Evolutionary conservation across 257 asterid species (phyloP), one percentile per base, ranked within the genome.

Genomic region (Phtheirospermum japonicum): DNA sequence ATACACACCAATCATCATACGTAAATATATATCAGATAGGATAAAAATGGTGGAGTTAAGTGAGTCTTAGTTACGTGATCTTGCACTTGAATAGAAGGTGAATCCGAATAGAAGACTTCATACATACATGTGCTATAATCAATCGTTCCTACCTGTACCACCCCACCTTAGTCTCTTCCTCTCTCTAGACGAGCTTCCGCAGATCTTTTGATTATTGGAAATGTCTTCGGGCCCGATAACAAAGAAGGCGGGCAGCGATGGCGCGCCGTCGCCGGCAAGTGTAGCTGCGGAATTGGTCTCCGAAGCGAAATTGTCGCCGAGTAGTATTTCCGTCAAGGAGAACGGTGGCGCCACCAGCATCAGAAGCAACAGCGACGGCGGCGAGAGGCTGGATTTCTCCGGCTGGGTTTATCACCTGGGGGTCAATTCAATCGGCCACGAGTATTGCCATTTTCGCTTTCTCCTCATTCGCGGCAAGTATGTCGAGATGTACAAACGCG

Each of bases 341-440:
- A 54, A 68, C 33, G 75, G 58, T 5, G 31, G 10, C 6, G 63
- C 49, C 59, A 12, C 67, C 55, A 19, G 31, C 75, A 67, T 33
- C 71, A 64, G 69, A 5, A 76, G 76, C 76, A 42, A 49, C 66
- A 64, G 70, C 64, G 53, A 59, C 49, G 59, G 34, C 18, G 53
- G 75, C 48, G 77, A 76, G 58, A 67, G 72, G 68, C 73, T 81
- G 45, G 91, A 85, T 77, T 85, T 68, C 64, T 88, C 77, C 64
- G 94, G 96, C 4, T 88, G 94, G 91, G 85, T 88, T 39, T 88
- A 81, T 68, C 96, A 88, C 66, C 71, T 88, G 36, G 96, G 96
- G 13, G 83, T 81, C 17, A 88, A 83, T 75, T 79, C 89, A 57
- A 79, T 88, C 60, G 96, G 96, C 17, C 96, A 68, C 45, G 91